Evolutionary conservation across 768 basidiomycete genomes (phyloP).

Genomic region (Russula sp.): DNA sequence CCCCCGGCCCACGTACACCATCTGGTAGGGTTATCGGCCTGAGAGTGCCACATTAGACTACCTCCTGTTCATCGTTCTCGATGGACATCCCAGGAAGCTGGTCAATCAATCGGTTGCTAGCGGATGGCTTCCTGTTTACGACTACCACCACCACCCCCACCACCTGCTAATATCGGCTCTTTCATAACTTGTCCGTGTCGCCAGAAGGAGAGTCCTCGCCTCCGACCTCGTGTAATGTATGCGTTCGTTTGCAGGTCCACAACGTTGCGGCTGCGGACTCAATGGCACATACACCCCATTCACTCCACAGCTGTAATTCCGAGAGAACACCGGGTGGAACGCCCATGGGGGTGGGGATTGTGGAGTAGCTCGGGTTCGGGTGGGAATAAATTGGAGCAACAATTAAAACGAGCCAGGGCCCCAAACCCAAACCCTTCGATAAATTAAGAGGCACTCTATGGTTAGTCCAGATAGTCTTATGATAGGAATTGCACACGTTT

Average conservation of each 20-base stretch:
- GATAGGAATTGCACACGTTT: too few species aligned
- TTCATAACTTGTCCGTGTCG: not conserved
- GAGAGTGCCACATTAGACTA: not conserved
- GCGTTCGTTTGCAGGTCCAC: not conserved
- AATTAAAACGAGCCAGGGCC: not conserved
- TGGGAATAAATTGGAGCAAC: not conserved
- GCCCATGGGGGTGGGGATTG: not conserved
- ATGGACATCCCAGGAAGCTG: not conserved
- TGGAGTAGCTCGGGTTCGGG: not conserved
- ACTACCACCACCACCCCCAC: not conserved
- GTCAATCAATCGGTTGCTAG: not conserved
- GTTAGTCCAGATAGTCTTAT: too few species aligned
- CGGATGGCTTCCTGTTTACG: not conserved
- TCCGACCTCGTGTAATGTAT: not conserved
- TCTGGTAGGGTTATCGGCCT: not conserved
- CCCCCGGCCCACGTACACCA: not conserved
- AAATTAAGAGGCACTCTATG: not conserved
- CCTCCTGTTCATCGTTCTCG: not conserved
- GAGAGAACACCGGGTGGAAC: not conserved
- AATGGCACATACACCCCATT: not conserved
- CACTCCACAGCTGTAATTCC: not conserved
- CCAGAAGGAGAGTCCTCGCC: not conserved
- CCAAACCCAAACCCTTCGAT: not conserved
- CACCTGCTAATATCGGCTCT: not conserved
- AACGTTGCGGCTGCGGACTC: not conserved